These are phyloP conservation scores for Bjerkandera adusta DNA, from an alignment of 1,284 basidiomycete genomes.

Conservation along the genomic window DNA sequence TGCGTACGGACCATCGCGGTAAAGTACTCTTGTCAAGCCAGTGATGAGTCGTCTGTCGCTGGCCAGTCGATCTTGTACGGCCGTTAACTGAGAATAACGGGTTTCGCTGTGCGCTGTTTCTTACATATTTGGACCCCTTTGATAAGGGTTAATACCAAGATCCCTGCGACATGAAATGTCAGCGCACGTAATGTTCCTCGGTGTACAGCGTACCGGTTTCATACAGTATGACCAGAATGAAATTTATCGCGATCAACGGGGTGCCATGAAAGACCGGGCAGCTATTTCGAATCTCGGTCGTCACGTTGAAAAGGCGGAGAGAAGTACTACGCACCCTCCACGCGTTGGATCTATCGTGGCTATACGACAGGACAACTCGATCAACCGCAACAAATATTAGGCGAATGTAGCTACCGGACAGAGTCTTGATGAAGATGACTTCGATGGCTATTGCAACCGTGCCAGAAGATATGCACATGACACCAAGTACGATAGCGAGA, in stretches of 20 bases:
- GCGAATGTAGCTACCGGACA: neutral
- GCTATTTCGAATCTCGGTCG: neutral
- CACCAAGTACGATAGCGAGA: neutral
- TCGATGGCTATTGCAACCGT: neutral
- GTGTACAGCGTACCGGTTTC: slow-evolving; percentile 10
- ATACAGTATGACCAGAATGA: slow-evolving; percentile 4
- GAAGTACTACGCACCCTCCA: neutral
- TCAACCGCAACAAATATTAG: neutral
- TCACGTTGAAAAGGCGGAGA: neutral
- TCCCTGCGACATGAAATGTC: neutral
- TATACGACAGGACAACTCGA: too few relatives aligned
- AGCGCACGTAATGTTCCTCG: neutral
- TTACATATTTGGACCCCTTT: slow-evolving; percentile 7
- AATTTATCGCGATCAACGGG: slow-evolving; percentile 2
- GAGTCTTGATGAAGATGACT: neutral
- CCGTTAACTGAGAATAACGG: too few relatives aligned
- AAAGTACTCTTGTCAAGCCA: slow-evolving; percentile 6
- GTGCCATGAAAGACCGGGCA: slow-evolving; percentile 5
- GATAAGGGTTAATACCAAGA: slow-evolving; percentile 8
- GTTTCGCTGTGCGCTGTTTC: neutral
- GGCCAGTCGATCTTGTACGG: neutral
- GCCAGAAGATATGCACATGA: neutral
- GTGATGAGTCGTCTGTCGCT: too few relatives aligned
- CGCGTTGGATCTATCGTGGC: neutral
- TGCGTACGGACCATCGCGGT: slow-evolving; percentile 7